Conservation (phyloP, 1,284 basidiomycete species). For the Tilletia setariae region DNA sequence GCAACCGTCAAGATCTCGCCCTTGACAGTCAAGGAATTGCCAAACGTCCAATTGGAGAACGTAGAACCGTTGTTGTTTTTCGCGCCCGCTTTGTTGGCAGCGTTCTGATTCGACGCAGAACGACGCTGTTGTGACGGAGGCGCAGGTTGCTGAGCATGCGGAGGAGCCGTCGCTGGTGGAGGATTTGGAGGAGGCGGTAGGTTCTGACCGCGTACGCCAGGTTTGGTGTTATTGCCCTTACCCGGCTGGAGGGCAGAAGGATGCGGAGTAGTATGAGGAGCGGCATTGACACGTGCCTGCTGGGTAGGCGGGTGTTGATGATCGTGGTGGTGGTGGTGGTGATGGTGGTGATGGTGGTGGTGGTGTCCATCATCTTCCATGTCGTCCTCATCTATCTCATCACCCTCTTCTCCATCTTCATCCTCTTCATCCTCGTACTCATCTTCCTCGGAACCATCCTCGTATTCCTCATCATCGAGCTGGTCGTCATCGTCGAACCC, state of each 20-base stretch:
- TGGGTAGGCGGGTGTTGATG: constrained; percentile 7
- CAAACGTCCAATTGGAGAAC: constrained; percentile 65
- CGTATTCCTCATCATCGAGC: constrained; percentile 35
- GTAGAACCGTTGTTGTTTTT: constrained; percentile 62
- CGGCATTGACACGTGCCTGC: no score
- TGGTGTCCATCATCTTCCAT: constrained; percentile 29
- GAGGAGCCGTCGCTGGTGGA: constrained; percentile 7
- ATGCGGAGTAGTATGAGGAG: no score
- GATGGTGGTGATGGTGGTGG: neutral
- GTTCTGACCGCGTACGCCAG: neutral
- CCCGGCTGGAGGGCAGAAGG: neutral
- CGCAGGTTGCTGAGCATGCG: neutral
- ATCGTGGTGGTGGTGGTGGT: constrained; percentile 3
- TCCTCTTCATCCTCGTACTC: constrained; percentile 57
- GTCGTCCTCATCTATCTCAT: constrained; percentile 47
- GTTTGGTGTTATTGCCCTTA: neutral
- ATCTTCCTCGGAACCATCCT: constrained; percentile 47
- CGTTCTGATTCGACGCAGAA: no score
- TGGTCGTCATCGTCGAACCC: constrained; percentile 17
- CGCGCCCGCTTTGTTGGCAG: no score
- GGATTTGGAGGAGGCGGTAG: neutral
- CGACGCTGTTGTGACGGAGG: constrained; percentile 6
- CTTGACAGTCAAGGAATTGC: constrained; percentile 75
- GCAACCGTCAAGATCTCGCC: constrained; percentile 96
- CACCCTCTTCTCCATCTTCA: constrained; percentile 60